Evolutionary conservation across 2,329 filamentous ascomycete genomes (phyloP), one percentile per base, ranked within the genome.

Genomic region (Didymella pomorum): DNA sequence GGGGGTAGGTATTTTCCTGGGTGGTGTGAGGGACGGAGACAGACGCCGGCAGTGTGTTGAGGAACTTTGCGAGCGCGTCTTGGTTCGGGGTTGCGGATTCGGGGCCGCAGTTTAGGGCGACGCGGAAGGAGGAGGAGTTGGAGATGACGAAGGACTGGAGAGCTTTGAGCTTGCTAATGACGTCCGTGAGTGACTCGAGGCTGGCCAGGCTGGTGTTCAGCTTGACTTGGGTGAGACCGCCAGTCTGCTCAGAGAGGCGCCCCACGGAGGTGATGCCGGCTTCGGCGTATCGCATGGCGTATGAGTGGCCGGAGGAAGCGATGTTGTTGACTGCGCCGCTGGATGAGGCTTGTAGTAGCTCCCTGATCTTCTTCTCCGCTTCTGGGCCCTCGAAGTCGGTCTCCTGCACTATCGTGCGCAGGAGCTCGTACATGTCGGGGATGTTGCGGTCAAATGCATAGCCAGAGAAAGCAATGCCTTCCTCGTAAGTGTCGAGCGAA

Each of bases 261-360:
- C 89, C 89, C 58, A 87, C 86, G 16, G 85, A 84, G 1, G 90
- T 91, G 42, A 98, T 81, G 2, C 89, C 87, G 25, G 94, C 89
- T 72, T 96, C 90, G 0, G 95, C 92, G 69, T 90, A 92, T 46
- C 89, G 88, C 68, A 92, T 88, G 4, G 95, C 95, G 75, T 89
- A 99, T 0, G 88, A 85, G 73, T 99, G 94, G 0, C 95, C 95
- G 16, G 91, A 91, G 31, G 92, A 93, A 4, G 95, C 94, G 69
- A 99, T 93, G 43, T 91, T 89, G 72, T 97, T 96, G 51, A 98
- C 87, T 0, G 95, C 91, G 31, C 94, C 94, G 69, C 95, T 95
- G 0, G 93, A 90, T 14, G 91, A 90, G 16, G 90, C 89, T 71
- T 96, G 92, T 12, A 99, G 82, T 23, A 99, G 83, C 76, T 98